A percentile compares a stretch with the other conserved stretches of the same genome.
Conservation (phyloP, 2,329 filamentous ascomycete genomes). For the Ascomycota sp. region DNA sequence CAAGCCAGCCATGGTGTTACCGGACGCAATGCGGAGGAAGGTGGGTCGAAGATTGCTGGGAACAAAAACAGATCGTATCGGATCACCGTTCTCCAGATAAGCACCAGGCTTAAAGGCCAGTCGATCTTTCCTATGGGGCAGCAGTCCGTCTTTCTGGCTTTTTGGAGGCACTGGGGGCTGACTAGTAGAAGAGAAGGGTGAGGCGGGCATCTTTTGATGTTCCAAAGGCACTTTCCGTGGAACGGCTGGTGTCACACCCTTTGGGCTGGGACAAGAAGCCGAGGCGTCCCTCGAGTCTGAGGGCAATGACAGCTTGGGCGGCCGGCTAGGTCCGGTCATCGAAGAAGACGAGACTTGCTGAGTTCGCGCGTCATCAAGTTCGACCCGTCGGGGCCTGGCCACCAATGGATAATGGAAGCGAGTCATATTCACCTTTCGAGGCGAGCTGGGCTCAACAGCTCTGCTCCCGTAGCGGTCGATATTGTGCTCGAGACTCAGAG, state of each 20-base stretch:
- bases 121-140: slow-evolving; percentile 25
- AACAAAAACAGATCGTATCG: slow-evolving; percentile 71
- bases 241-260: slow-evolving; percentile 4
- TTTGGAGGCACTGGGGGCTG: slow-evolving; percentile 11
- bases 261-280: not conserved
- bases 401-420: slow-evolving; percentile 36
- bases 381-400: slow-evolving; percentile 24
- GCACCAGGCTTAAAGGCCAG: slow-evolving; percentile 55
- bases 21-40: slow-evolving; percentile 51
- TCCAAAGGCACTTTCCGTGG: slow-evolving; percentile 10
- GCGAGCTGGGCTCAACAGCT: slow-evolving; percentile 4
- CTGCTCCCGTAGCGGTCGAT: slow-evolving; percentile 8
- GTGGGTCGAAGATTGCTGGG: slow-evolving; percentile 48
- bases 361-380: slow-evolving; percentile 13
- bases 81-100: slow-evolving; percentile 71
- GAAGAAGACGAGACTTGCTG: slow-evolving; percentile 3
- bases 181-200: slow-evolving; percentile 2
- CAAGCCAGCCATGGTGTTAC: slow-evolving; percentile 60
- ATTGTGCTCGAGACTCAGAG: slow-evolving; percentile 14
- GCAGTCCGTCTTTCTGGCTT: slow-evolving; percentile 6
- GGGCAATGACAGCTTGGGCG: slow-evolving; percentile 10
- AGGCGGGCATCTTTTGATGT: slow-evolving; percentile 6
- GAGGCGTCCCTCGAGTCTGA: slow-evolving; percentile 1
- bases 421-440: slow-evolving; percentile 7
- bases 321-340: slow-evolving; percentile 11